Evolutionary conservation across 768 basidiomycete genomes (phyloP).

Genomic region (Suillus discolor): DNA sequence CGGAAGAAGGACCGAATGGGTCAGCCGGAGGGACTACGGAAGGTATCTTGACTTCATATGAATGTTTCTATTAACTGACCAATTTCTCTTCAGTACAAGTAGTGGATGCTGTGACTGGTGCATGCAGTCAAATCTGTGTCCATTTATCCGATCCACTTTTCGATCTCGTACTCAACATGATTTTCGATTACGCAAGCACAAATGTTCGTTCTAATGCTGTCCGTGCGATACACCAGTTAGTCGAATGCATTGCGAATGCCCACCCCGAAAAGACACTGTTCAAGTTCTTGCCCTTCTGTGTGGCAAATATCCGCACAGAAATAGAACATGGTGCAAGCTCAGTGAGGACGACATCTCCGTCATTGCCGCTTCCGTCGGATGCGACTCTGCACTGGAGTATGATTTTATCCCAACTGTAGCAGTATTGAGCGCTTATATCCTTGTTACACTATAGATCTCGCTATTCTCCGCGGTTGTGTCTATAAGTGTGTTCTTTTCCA

Average conservation of each 20-base stretch:
- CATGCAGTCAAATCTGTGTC: conserved; percentile 60
- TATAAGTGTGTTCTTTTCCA: conserved; percentile 56
- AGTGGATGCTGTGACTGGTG: conserved; percentile 73
- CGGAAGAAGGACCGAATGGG: conserved; percentile 74
- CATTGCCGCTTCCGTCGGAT: conserved; percentile 72
- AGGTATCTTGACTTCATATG: conserved; percentile 40
- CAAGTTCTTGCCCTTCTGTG: conserved; percentile 77
- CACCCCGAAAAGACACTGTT: conserved; percentile 75
- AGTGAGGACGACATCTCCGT: conserved; percentile 67
- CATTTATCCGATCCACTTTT: conserved; percentile 76
- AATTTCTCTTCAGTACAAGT: conserved; percentile 55
- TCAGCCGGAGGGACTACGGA: conserved; percentile 65
- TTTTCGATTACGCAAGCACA: conserved; percentile 80
- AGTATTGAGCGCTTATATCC: not conserved
- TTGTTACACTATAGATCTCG: conserved; percentile 51
- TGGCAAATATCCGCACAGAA: conserved; percentile 69
- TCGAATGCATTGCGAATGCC: conserved; percentile 84
- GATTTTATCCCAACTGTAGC: conserved; percentile 23
- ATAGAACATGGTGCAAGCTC: conserved; percentile 86
- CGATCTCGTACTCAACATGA: conserved; percentile 80
- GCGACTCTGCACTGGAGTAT: conserved; percentile 88
- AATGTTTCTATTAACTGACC: conserved; percentile 2
- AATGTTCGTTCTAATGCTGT: conserved; percentile 86
- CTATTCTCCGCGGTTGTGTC: conserved; percentile 77
- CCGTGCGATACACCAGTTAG: conserved; percentile 82